A percentile compares a stretch with the other conserved stretches of the same genome.
Conservation (phyloP, 768 basidiomycete species). For the Polyporus arcularius region DNA sequence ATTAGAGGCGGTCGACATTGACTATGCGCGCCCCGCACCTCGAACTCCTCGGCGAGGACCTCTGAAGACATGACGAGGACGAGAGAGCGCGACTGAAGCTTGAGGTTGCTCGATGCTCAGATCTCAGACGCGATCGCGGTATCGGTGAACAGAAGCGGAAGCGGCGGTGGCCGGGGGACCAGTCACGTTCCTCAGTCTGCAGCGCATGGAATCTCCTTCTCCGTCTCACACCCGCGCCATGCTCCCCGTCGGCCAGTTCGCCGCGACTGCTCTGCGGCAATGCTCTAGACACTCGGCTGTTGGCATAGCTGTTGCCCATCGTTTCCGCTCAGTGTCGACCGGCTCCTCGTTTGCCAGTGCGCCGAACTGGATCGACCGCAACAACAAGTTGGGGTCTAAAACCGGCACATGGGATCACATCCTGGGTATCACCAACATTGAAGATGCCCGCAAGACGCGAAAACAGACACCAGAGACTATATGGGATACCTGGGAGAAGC, state of each 20-base stretch:
- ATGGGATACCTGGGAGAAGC: conserved; percentile 39
- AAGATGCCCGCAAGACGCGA: background rate
- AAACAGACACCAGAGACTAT: conserved; percentile 33
- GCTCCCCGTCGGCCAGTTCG: background rate
- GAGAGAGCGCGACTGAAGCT: conserved; percentile 3
- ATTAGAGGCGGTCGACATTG: background rate
- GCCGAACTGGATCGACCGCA: background rate
- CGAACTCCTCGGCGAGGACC: conserved; percentile 83
- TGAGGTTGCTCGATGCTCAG: background rate
- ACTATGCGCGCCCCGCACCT: conserved; percentile 50
- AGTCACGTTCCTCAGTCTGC: background rate
- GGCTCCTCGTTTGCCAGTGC: background rate
- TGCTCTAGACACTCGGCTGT: background rate
- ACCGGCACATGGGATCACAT: no score
- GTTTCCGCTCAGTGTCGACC: background rate
- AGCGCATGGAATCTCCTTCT: background rate
- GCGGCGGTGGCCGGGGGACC: conserved; percentile 19
- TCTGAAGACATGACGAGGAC: conserved; percentile 57
- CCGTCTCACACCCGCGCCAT: background rate
- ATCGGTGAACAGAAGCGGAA: background rate
- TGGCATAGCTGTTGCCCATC: background rate
- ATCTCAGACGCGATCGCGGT: background rate
- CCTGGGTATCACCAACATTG: background rate
- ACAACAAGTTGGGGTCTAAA: background rate
- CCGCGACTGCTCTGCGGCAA: background rate